Base-by-base conservation (phyloP, 106 monocot genomes). In the Narthecium ossifragum region DNA sequence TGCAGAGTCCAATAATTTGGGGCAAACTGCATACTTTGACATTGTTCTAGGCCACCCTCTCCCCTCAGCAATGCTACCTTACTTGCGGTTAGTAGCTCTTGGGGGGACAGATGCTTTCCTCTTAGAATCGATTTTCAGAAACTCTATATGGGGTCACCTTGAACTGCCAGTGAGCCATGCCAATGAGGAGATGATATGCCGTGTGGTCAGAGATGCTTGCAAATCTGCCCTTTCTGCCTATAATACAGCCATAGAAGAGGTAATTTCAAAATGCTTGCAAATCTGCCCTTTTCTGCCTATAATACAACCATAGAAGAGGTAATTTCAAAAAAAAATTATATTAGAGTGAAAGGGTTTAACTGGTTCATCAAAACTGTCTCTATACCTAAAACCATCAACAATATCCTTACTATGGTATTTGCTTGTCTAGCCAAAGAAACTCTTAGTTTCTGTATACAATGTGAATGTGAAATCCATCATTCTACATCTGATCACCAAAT, bases 91-190 rank as follows among this genome's bases (percentile, higher is more conserved):
- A 70, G 67, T 83, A 55, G 85, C 83, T 66, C 72, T 90, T 66
- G 94, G 90, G 13, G 94, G 94, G 48, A 43, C 85, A 54, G 94
- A 94, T 80, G 85, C 89, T n/a, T 94, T 86, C 73, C 75, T 94
- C 33, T 66, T 94, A 33, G 94, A 94, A 67, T 74, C 94, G 14
- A 52, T 94, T 40, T 94, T 94, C 61, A 90, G 94, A 65, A 86
- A 90, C 63, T 50, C 85, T 31, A 48, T 94, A 39, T 89, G 89
- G 94, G 82, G 77, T 47, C 83, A 89, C 52, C 80, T 94, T 51
- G 83, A 90, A 40, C 62, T 90, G 55, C 86, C 94, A 28, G 60
- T 94, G 18, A 94, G 89, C 28, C 77, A 60, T 60, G 67, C 74
- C 34, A 94, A 94, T 68, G 85, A 94, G 60, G 86, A 90, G 63